These are phyloP conservation scores for Colletotrichum sp. DNA, from an alignment of 2,329 filamentous ascomycete genomes.

Conservation along the genomic window DNA sequence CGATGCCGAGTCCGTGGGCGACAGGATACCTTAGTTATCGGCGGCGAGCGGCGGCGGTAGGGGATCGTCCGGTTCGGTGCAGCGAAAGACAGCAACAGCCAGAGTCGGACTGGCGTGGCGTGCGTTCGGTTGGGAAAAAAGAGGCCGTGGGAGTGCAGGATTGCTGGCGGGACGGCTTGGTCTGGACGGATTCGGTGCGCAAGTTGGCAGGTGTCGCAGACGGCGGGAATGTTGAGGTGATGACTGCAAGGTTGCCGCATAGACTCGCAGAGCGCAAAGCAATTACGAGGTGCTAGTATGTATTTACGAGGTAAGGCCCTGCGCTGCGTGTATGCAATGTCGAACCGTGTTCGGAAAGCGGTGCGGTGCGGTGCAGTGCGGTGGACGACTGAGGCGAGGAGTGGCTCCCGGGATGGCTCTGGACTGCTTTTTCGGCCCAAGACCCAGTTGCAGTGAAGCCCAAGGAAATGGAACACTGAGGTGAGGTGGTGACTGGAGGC, in stretches of 20 bases:
- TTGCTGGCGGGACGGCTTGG: background rate
- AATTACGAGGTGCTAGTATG: conserved; percentile 3
- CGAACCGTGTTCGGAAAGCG: conserved; percentile 16
- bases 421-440: conserved; percentile 7
- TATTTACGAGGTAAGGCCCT: background rate
- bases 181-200: background rate
- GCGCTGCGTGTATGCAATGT: conserved; percentile 12
- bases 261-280: conserved; percentile 1
- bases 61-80: background rate
- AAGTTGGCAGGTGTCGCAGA: background rate
- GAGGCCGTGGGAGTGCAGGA: background rate
- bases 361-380: background rate
- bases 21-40: background rate
- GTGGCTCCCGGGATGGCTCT: background rate
- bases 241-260: conserved; percentile 2
- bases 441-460: conserved; percentile 14
- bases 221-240: background rate
- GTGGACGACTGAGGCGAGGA: background rate
- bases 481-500: background rate
- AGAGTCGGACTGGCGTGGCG: background rate
- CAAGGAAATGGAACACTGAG: background rate
- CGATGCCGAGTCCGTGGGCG: background rate
- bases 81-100: background rate
- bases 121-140: background rate
- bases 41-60: background rate